These are phyloP conservation scores for Sordaria brevicollis DNA, from an alignment of 495 filamentous ascomycete genomes.

Conservation along the genomic window DNA sequence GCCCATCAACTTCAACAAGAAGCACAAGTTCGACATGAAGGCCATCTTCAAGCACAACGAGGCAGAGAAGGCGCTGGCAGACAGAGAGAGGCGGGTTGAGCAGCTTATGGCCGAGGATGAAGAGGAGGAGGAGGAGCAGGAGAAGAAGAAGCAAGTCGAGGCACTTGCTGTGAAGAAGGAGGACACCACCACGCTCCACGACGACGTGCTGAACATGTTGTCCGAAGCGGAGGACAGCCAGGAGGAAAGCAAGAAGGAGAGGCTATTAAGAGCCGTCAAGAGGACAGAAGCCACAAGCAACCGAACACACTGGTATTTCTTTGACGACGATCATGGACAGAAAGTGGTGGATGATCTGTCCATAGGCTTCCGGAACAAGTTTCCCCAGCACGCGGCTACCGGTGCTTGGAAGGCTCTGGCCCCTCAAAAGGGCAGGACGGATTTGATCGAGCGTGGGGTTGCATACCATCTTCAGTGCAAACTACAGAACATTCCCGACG, in stretches of 20 bases:
- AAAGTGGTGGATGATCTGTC: neutral
- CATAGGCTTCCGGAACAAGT: constrained; percentile 24
- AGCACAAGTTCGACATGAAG: constrained; percentile 59
- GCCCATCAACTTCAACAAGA: constrained; percentile 37
- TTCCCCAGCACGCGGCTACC: constrained; percentile 20
- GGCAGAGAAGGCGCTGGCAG: constrained; percentile 47
- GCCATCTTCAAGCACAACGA: constrained; percentile 50
- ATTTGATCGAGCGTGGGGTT: constrained; percentile 60
- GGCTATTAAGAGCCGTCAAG: constrained; percentile 58
- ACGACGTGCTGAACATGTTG: constrained; percentile 32
- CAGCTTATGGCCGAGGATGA: constrained; percentile 20
- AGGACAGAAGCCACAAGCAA: constrained; percentile 61
- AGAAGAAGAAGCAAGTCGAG: constrained; percentile 4
- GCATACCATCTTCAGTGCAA: constrained; percentile 47
- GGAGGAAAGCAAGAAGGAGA: constrained; percentile 43
- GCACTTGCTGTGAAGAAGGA: constrained; percentile 13
- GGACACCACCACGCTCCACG: constrained; percentile 14
- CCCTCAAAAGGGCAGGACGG: constrained; percentile 43
- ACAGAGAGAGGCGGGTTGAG: constrained; percentile 41
- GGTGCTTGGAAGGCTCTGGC: constrained; percentile 30
- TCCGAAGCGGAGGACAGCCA: constrained; percentile 38
- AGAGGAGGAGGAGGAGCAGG: too few relatives aligned
- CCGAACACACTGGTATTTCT: constrained; percentile 59
- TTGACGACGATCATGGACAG: constrained; percentile 27
- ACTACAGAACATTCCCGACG: constrained; percentile 49